These are phyloP conservation scores for Massariosphaeria phaeospora DNA, from an alignment of 495 filamentous ascomycete genomes.

Conservation along the genomic window DNA sequence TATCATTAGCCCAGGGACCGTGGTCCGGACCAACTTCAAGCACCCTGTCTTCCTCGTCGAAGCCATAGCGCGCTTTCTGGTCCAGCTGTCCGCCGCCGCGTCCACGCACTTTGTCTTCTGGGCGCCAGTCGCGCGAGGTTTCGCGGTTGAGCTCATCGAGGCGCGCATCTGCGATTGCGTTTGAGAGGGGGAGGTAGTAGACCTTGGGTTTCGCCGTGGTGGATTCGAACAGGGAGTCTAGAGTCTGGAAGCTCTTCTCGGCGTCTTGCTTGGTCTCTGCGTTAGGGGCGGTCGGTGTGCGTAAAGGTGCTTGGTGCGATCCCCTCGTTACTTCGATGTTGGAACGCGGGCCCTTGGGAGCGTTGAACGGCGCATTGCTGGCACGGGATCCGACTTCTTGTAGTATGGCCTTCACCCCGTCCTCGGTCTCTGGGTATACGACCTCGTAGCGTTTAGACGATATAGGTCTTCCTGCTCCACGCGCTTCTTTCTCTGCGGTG, in stretches of 20 bases:
- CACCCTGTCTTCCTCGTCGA: constrained; percentile 64
- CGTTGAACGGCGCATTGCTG: constrained; percentile 11
- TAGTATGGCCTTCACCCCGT: constrained; percentile 48
- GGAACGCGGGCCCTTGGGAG: constrained; percentile 14
- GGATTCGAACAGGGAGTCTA: constrained; percentile 60
- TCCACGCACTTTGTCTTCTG: constrained; percentile 15
- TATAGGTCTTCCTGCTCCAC: constrained; percentile 42
- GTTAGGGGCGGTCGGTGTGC: neutral
- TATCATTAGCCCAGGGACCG: constrained; percentile 32
- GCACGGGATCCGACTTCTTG: constrained; percentile 29
- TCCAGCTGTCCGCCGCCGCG: constrained; percentile 36
- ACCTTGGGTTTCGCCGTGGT: constrained; percentile 57
- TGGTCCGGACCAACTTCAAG: constrained; percentile 75
- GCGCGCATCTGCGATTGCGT: constrained; percentile 56
- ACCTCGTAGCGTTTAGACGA: constrained; percentile 63
- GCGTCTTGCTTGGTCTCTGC: neutral
- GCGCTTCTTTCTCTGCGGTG: constrained; percentile 15
- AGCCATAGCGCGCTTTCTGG: constrained; percentile 69
- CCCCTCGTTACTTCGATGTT: neutral
- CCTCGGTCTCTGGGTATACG: constrained; percentile 56
- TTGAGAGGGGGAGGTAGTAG: constrained; percentile 57
- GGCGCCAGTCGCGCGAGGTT: constrained; percentile 47
- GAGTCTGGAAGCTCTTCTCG: constrained; percentile 38
- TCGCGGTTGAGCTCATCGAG: constrained; percentile 57
- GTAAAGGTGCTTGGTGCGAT: neutral